A percentile compares a stretch with the other conserved stretches of the same genome.
These are phyloP conservation scores for Mucor circinelloides DNA, from an alignment of 371 early-diverging fungal genomes.

Conservation along the genomic window DNA sequence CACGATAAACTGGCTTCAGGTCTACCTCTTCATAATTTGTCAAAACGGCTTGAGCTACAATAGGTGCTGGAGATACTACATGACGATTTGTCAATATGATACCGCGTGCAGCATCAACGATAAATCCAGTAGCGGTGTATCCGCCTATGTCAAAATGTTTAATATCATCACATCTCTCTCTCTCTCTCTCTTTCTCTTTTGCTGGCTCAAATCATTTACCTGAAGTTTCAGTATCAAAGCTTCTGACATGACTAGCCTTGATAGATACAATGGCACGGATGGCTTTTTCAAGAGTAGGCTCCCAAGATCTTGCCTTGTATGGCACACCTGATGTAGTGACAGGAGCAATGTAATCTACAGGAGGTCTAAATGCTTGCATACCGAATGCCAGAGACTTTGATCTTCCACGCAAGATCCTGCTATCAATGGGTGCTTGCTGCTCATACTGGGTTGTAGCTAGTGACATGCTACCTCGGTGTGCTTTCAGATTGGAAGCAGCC, in stretches of 20 bases:
- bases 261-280: slow-evolving; percentile 87
- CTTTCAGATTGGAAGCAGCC: slow-evolving; percentile 20
- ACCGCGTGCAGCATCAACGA: slow-evolving; percentile 85
- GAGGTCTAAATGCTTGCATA: slow-evolving; percentile 36
- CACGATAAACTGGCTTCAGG: slow-evolving; percentile 78
- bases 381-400: slow-evolving; percentile 49
- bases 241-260: slow-evolving; percentile 80
- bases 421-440: slow-evolving; percentile 16
- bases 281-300: slow-evolving; percentile 73
- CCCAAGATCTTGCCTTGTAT: slow-evolving; percentile 65
- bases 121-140: slow-evolving; percentile 88
- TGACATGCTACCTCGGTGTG: slow-evolving; percentile 27
- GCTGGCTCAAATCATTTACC: slow-evolving; percentile 25
- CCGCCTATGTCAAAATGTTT: slow-evolving; percentile 37
- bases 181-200: not conserved
- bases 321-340: slow-evolving; percentile 29
- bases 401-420: slow-evolving; percentile 34
- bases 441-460: slow-evolving; percentile 24
- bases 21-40: slow-evolving; percentile 91
- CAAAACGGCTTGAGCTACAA: slow-evolving; percentile 82
- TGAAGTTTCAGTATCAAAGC: slow-evolving; percentile 91
- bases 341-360: slow-evolving; percentile 28
- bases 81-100: slow-evolving; percentile 91
- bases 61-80: slow-evolving; percentile 86
- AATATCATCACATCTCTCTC: not conserved